Evolutionary conservation across 2,329 filamentous ascomycete species (phyloP), one percentile per base, ranked within the genome.

Genomic region (Cryphonectria japonica): DNA sequence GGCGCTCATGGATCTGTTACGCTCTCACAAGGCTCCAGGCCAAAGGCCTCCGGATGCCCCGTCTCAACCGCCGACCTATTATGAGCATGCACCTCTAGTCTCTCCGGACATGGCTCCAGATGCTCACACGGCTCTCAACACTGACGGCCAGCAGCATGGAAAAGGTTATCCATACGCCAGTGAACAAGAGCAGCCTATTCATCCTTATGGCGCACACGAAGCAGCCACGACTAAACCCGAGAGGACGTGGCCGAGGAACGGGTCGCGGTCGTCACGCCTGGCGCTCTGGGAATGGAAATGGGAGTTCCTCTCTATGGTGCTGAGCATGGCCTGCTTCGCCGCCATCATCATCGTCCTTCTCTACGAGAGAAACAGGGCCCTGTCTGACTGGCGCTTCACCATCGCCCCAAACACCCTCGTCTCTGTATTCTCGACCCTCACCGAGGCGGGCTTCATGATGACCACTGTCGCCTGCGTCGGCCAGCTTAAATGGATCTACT

Each of bases 401-500:
- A 61, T 61, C 59, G 32, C 16, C 59, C 59, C 59, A 32, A 61
- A 61, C 59, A 61, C 59, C 59, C 32, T 39, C 29, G 59, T 61
- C 32, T 61, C 59, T 19, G 32, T 61, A 11, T 61, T 61, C 32
- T 61, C 59, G 11, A 61, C 37, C 59, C 59, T 61, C 11, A 39
- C 59, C 32, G 59, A 61, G 22, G 59, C 59, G 19, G 32, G 32
- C 19, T 39, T 61, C 14, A 61, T 61, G 59, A 2, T 61, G 32
- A 61, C 37, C 59, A 61, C 59, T 37, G 59, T 13, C n/a, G 34
- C 59, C 8, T 61, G 59, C 59, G 4, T 61, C 22, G 59, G 59
- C 59, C 59, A 61, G 59, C 59, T 61, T 16, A 61, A 61, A 39
- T 61, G 59, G 59, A 61, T 61, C 59, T 61, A 61, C 59, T 61